Conservation (phyloP, 805 yeast species). For the Hanseniaspora vineae region DNA sequence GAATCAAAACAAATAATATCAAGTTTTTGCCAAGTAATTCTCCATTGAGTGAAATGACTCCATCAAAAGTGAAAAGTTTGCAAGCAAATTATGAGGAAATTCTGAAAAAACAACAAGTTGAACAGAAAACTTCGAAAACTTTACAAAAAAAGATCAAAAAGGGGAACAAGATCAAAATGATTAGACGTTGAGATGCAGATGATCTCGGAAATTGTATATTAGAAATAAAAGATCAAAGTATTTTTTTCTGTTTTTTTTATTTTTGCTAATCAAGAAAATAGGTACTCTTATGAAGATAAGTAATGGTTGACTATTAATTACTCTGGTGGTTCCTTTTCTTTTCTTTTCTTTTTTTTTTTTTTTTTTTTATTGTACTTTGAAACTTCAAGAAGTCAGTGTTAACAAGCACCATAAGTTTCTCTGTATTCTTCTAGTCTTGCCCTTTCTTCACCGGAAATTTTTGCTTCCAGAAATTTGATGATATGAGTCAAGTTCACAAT, state of each 20-base stretch:
- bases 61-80: neutral
- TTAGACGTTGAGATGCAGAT: too few species aligned
- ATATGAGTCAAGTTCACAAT: constrained; percentile 72
- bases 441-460: constrained; percentile 45
- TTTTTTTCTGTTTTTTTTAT: neutral
- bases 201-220: too few species aligned
- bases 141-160: neutral
- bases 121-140: neutral
- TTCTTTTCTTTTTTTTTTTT: neutral
- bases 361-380: neutral
- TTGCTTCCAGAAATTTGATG: constrained; percentile 43
- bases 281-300: too few species aligned
- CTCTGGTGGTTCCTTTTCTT: too few species aligned
- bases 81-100: neutral
- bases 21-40: neutral
- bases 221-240: neutral
- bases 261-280: too few species aligned
- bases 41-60: neutral
- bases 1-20: neutral
- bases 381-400: neutral
- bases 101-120: neutral
- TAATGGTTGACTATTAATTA: too few species aligned
- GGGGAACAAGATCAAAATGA: neutral
- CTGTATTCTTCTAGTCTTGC: constrained; percentile 46
- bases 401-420: constrained; percentile 25